A percentile compares a stretch with the other conserved stretches of the same genome.
phyloP scores from a whole-genome alignment of 768 basidiomycete species.

The Tephrocybe sp. region DNA sequence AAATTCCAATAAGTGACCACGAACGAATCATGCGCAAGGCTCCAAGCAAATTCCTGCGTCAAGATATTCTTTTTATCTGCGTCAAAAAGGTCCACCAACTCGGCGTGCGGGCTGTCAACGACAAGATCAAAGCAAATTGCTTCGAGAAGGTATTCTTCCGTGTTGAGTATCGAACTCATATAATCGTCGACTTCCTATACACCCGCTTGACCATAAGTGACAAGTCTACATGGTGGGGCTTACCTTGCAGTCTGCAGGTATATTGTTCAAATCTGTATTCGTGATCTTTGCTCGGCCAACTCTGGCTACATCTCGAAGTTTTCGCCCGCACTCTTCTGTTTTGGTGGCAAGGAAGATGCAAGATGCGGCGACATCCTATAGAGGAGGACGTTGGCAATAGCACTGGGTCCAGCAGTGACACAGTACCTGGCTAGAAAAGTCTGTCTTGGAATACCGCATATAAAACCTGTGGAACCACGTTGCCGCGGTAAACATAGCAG shows the following conservation, averaged over 20 bases:
- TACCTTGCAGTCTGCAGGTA: constrained; percentile 68
- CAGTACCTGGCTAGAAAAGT: constrained; percentile 74
- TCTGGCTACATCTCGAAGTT: constrained; percentile 81
- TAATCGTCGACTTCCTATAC: constrained; percentile 74
- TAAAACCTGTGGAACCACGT: constrained; percentile 93
- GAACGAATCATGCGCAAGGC: constrained; percentile 85
- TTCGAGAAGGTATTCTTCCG: constrained; percentile 79
- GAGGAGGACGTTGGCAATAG: constrained; percentile 12
- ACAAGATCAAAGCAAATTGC: constrained; percentile 86
- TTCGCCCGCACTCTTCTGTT: constrained; percentile 86
- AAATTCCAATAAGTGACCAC: constrained; percentile 21
- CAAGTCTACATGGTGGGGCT: constrained; percentile 15
- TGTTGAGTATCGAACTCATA: constrained; percentile 65
- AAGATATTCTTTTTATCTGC: constrained; percentile 43
- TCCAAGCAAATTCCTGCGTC: constrained; percentile 81
- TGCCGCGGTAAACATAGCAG: constrained; percentile 84
- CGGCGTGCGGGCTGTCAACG: constrained; percentile 73
- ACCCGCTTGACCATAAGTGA: constrained; percentile 8
- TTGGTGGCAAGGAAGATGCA: constrained; percentile 91
- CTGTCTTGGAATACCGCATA: constrained; percentile 83
- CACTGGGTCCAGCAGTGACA: neutral
- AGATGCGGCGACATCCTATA: constrained; percentile 79
- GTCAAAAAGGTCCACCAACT: constrained; percentile 73
- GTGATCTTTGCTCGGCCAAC: constrained; percentile 71
- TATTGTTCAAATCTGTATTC: constrained; percentile 51